phyloP scores from a whole-genome alignment of 257 asterid species.

The Paulownia fortunei region DNA sequence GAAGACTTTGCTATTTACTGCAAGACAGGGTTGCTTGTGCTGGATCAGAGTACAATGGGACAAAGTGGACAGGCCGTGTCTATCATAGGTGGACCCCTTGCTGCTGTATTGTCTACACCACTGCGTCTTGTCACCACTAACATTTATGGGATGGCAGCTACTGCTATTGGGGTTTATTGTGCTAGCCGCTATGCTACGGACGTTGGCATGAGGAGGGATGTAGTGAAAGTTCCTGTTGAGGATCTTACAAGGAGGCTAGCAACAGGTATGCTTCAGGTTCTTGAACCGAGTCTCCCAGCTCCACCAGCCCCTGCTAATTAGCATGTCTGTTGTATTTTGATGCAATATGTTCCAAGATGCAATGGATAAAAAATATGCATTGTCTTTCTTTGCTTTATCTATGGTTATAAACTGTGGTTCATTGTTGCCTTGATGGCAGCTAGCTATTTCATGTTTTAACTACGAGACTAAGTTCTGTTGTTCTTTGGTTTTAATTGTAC shows the following conservation, averaged over 20 bases:
- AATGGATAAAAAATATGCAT: not conserved
- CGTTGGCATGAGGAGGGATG: slow-evolving; percentile 90
- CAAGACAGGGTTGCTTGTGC: slow-evolving; percentile 87
- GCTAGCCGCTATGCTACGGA: slow-evolving; percentile 89
- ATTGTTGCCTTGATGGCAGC: slow-evolving; percentile 10
- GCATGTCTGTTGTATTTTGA: not conserved
- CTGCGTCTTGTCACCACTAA: slow-evolving; percentile 77
- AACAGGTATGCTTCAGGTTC: slow-evolving; percentile 58
- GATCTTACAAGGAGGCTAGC: slow-evolving; percentile 70
- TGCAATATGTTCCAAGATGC: not conserved
- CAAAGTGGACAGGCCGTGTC: slow-evolving; percentile 94
- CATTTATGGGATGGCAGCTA: slow-evolving; percentile 72
- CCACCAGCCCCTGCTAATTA: slow-evolving; percentile 43
- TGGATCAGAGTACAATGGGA: slow-evolving; percentile 76
- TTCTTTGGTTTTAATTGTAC: slow-evolving; percentile 27
- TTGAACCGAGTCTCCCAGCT: slow-evolving; percentile 49
- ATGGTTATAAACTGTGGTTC: slow-evolving; percentile 10
- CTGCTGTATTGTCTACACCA: slow-evolving; percentile 79
- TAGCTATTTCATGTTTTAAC: not conserved
- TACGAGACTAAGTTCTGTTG: not conserved
- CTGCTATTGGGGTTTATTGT: slow-evolving; percentile 81
- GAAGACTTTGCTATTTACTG: slow-evolving; percentile 96
- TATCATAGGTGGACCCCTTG: slow-evolving; percentile 85
- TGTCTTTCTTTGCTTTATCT: not conserved
- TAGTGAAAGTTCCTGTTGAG: slow-evolving; percentile 69